Evolutionary conservation across 1,139 yeast genomes (phyloP).

Genomic region (Yamadazyma taylorii): DNA sequence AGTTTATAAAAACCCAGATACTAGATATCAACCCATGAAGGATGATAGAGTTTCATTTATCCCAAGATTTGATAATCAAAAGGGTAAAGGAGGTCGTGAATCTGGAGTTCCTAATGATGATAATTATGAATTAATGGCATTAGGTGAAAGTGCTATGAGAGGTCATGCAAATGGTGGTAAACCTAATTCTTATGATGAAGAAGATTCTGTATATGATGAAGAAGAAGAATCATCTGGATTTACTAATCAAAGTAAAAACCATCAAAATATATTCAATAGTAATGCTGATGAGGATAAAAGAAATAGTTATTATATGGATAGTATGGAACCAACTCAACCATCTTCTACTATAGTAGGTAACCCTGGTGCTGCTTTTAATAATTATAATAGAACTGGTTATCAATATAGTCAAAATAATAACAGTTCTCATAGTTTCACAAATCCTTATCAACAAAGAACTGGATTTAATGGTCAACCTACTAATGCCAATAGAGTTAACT

Average conservation of each 20-base stretch:
- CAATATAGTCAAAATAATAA: slow-evolving; percentile 9
- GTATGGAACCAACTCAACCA: slow-evolving; percentile 45
- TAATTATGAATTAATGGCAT: slow-evolving; percentile 80
- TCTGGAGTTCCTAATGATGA: slow-evolving; percentile 34
- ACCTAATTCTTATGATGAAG: slow-evolving; percentile 30
- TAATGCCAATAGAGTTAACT: slow-evolving; percentile 21
- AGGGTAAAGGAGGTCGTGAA: slow-evolving; percentile 24
- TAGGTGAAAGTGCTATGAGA: slow-evolving; percentile 86
- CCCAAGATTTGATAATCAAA: slow-evolving; percentile 55
- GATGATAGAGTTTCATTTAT: slow-evolving; percentile 94
- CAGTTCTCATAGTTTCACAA: slow-evolving; percentile 16
- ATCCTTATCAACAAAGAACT: slow-evolving; percentile 18
- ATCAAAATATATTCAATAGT: slow-evolving; percentile 11
- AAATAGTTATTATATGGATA: slow-evolving; percentile 30
- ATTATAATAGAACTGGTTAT: slow-evolving; percentile 19
- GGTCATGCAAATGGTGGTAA: slow-evolving; percentile 58
- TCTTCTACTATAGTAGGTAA: slow-evolving; percentile 47
- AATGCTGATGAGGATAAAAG: slow-evolving; percentile 24
- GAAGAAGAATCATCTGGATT: slow-evolving; percentile 31
- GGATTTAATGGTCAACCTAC: slow-evolving; percentile 12
- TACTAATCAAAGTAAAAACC: slow-evolving; percentile 11
- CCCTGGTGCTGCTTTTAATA: slow-evolving; percentile 34
- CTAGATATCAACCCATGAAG: slow-evolving; percentile 93
- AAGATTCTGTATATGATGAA: slow-evolving; percentile 37
- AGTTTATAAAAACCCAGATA: slow-evolving; percentile 88